Conservation (phyloP, 257 asterid species). For the Przewalskia tangutica region DNA sequence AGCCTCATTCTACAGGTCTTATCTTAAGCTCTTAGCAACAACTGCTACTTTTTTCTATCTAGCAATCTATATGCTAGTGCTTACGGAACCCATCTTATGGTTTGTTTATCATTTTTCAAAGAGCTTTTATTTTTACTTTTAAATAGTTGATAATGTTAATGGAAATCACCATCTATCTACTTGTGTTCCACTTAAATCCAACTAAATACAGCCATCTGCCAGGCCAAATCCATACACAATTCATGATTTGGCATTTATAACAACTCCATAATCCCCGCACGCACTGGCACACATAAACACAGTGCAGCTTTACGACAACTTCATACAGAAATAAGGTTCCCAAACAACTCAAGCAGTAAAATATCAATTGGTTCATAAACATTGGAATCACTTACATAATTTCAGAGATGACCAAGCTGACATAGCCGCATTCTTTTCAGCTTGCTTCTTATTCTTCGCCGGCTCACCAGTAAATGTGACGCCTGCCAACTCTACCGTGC, state of each 20-base stretch:
- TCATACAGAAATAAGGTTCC: background rate
- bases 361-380: background rate
- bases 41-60: background rate
- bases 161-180: background rate
- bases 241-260: background rate
- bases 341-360: constrained; percentile 4
- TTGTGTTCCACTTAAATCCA: background rate
- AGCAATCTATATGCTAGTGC: background rate
- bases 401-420: constrained; percentile 51
- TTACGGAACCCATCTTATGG: background rate
- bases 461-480: constrained; percentile 40
- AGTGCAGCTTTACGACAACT: background rate
- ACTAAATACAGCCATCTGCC: background rate
- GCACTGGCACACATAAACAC: background rate
- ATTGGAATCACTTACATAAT: constrained; percentile 21
- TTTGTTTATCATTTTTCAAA: background rate
- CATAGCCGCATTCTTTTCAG: constrained; percentile 53
- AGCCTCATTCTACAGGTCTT: background rate
- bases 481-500: constrained; percentile 43
- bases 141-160: background rate
- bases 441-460: constrained; percentile 48
- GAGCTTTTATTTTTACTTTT: background rate
- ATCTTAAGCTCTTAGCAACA: background rate
- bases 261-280: background rate
- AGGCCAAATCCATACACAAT: background rate